These are phyloP conservation scores for Oxalis stricta DNA, from an alignment of 441 rosid species.

Conservation along the genomic window DNA sequence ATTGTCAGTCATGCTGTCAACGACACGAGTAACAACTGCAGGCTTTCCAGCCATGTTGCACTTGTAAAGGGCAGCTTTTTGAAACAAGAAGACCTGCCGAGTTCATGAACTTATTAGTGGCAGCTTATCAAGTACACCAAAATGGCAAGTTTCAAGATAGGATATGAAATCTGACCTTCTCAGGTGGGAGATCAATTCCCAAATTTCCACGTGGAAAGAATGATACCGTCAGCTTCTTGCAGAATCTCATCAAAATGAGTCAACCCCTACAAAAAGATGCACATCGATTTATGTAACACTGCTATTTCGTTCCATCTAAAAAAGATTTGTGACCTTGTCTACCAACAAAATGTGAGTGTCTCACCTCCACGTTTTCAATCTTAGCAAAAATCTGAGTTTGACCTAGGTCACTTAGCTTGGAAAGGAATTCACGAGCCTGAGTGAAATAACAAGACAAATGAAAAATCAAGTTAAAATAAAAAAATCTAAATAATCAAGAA, in stretches of 20 bases:
- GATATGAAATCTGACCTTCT: constrained; percentile 61
- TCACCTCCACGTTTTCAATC: constrained; percentile 87
- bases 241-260: constrained; percentile 94
- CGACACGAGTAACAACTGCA: constrained; percentile 95
- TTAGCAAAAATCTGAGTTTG: constrained; percentile 96
- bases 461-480: not conserved
- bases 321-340: not conserved
- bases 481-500: not conserved
- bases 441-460: constrained; percentile 5
- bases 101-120: constrained; percentile 1
- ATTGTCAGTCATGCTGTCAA: constrained; percentile 97
- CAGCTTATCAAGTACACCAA: too few species aligned
- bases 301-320: not conserved
- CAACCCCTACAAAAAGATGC: constrained; percentile 44
- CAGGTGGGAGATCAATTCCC: constrained; percentile 97
- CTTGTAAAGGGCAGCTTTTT: constrained; percentile 91
- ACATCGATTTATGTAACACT: not conserved
- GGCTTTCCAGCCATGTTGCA: constrained; percentile 99
- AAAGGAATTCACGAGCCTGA: constrained; percentile 79
- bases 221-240: constrained; percentile 96
- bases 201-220: constrained; percentile 96
- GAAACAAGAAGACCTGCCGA: constrained; percentile 83
- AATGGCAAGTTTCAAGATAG: too few species aligned
- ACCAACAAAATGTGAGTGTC: not conserved
- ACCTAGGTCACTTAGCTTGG: constrained; percentile 65